phyloP scores from a whole-genome alignment of 495 filamentous ascomycete genomes.

The Annulohypoxylon bovei region DNA sequence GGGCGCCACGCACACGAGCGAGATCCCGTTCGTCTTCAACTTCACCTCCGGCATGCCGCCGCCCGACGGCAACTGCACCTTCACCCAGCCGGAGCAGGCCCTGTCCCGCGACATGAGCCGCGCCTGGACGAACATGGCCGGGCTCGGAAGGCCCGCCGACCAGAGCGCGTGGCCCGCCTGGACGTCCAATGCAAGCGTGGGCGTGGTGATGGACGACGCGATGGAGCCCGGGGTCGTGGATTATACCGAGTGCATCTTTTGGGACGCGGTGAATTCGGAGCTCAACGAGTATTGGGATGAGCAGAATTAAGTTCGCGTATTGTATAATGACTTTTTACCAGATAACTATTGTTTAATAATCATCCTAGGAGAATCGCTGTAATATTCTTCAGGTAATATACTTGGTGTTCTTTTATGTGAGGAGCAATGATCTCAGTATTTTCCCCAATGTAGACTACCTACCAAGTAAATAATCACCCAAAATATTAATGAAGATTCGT shows the following conservation, averaged over 20 bases:
- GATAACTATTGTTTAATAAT: not conserved
- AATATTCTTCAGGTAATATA: not conserved
- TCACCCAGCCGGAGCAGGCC: constrained; percentile 42
- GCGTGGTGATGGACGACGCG: constrained; percentile 45
- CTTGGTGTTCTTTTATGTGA: no score
- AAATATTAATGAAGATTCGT: no score
- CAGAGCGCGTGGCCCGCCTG: constrained; percentile 45
- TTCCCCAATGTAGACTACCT: no score
- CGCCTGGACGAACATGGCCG: constrained; percentile 54
- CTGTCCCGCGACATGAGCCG: constrained; percentile 49
- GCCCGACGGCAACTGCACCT: constrained; percentile 47
- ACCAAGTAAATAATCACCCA: no score
- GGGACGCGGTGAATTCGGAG: constrained; percentile 42
- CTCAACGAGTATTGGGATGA: constrained; percentile 28
- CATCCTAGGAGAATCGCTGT: not conserved
- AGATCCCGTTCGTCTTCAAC: constrained; percentile 57
- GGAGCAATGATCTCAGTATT: not conserved
- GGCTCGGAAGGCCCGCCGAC: constrained; percentile 41
- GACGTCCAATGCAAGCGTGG: constrained; percentile 32
- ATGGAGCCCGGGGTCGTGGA: constrained; percentile 44
- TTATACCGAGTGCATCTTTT: constrained; percentile 48
- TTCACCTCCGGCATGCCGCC: constrained; percentile 43
- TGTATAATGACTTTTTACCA: not conserved
- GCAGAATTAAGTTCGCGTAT: not conserved
- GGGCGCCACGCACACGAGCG: constrained; percentile 51